phyloP scores from a whole-genome alignment of 2,329 filamentous ascomycete species.

The Verticillium zaregamsianum region DNA sequence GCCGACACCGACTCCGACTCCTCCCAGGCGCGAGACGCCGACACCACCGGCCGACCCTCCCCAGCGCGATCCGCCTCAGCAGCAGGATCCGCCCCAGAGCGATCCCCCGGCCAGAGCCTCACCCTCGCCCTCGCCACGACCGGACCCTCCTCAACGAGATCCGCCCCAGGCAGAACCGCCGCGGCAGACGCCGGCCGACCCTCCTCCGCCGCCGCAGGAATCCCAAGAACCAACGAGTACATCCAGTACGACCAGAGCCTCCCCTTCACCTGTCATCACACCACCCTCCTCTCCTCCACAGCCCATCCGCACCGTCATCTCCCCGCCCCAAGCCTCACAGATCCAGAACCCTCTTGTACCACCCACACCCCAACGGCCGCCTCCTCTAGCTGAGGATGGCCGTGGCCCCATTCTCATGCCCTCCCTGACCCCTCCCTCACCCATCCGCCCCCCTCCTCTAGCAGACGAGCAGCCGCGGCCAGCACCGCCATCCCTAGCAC shows the following conservation, averaged over 20 bases:
- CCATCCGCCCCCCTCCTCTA: slow-evolving; percentile 4
- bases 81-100: neutral
- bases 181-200: neutral
- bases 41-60: neutral
- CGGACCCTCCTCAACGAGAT: slow-evolving; percentile 2
- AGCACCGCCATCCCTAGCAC: slow-evolving; percentile 2
- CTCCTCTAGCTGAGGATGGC: neutral
- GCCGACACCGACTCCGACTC: neutral
- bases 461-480: neutral
- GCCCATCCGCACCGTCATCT: slow-evolving; percentile 1
- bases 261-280: slow-evolving; percentile 4
- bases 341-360: neutral
- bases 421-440: slow-evolving; percentile 3
- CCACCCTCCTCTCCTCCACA: neutral
- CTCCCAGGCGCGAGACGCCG: neutral
- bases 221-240: neutral
- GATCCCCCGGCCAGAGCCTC: neutral
- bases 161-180: slow-evolving; percentile 3
- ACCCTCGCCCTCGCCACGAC: neutral
- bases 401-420: neutral
- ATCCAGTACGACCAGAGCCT: slow-evolving; percentile 1
- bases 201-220: neutral
- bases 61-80: neutral
- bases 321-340: slow-evolving; percentile 1
- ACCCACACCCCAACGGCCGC: neutral